These are phyloP conservation scores for Xanthoconium separans DNA, from an alignment of 1,284 basidiomycete species.

Conservation along the genomic window DNA sequence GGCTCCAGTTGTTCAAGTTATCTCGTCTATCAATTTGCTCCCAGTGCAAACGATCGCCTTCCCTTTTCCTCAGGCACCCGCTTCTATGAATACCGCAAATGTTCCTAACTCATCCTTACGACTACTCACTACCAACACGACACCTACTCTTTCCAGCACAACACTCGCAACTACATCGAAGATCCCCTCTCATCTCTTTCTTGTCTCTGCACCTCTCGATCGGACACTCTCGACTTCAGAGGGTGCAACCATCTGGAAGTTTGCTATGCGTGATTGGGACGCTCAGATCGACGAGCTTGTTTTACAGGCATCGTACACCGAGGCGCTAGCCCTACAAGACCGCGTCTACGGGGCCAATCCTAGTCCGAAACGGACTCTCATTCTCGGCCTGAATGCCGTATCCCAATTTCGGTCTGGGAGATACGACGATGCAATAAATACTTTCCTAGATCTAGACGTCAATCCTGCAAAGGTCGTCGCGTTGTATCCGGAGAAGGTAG, in stretches of 20 bases:
- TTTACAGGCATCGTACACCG: constrained; percentile 66
- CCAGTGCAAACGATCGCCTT: constrained; percentile 66
- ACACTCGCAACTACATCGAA: neutral
- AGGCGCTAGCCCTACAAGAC: constrained; percentile 82
- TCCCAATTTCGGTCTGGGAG: constrained; percentile 68
- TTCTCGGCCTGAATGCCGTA: constrained; percentile 75
- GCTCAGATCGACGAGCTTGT: constrained; percentile 88
- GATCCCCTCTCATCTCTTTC: constrained; percentile 51
- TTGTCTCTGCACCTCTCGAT: constrained; percentile 76
- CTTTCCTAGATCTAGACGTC: constrained; percentile 85
- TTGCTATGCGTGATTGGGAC: constrained; percentile 72
- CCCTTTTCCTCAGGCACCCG: constrained; percentile 47
- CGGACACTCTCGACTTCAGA: constrained; percentile 57
- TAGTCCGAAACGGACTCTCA: constrained; percentile 53
- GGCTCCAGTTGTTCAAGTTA: constrained; percentile 72
- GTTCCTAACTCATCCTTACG: constrained; percentile 47
- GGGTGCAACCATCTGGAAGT: constrained; percentile 78
- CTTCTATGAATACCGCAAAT: constrained; percentile 21
- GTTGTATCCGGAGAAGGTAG: constrained; percentile 79
- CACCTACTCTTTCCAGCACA: constrained; percentile 49
- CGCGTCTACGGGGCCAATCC: constrained; percentile 35
- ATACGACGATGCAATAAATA: constrained; percentile 80
- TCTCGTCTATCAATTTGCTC: constrained; percentile 71
- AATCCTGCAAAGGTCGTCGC: constrained; percentile 95
- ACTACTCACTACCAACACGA: constrained; percentile 40